Percentiles rank a stretch among this genome's conserved stretches.
These are phyloP conservation scores for Halenospora varia DNA, from an alignment of 495 filamentous ascomycete genomes.

Conservation along the genomic window DNA sequence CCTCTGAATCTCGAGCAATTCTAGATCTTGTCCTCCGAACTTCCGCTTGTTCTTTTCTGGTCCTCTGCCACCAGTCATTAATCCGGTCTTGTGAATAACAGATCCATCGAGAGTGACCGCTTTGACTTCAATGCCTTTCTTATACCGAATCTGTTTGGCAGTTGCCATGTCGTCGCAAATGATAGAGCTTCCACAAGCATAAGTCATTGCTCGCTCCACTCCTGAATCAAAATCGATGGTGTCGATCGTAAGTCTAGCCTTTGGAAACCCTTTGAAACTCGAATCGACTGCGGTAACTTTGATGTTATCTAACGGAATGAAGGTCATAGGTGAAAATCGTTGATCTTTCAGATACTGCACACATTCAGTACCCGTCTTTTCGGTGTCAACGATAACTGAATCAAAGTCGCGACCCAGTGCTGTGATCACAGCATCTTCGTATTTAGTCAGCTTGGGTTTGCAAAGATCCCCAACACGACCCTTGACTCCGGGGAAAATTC, in stretches of 20 bases:
- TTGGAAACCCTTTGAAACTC: constrained; percentile 82
- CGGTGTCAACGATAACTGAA: constrained; percentile 91
- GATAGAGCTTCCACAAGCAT: constrained; percentile 92
- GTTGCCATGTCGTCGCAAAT: constrained; percentile 84
- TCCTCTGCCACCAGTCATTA: constrained; percentile 92
- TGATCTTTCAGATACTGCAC: constrained; percentile 93
- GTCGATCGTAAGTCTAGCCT: constrained; percentile 86
- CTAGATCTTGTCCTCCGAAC: constrained; percentile 86
- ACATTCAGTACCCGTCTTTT: constrained; percentile 90
- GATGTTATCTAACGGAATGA: constrained; percentile 95
- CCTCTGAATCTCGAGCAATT: constrained; percentile 61
- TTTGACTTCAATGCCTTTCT: constrained; percentile 80
- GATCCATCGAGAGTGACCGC: constrained; percentile 89
- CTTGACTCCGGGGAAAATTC: constrained; percentile 86
- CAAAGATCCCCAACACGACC: constrained; percentile 90
- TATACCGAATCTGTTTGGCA: constrained; percentile 87
- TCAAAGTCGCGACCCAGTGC: constrained; percentile 92
- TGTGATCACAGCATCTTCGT: constrained; percentile 84
- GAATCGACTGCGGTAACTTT: constrained; percentile 86
- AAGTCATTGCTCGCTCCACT: constrained; percentile 86
- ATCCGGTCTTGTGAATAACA: constrained; percentile 93
- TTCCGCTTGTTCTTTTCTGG: constrained; percentile 68
- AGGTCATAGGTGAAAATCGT: constrained; percentile 77
- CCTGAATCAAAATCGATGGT: constrained; percentile 89
- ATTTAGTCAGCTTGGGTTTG: constrained; percentile 95